These are phyloP conservation scores for Kalmusia sp. DNA, from an alignment of 2,329 filamentous ascomycete species.

Conservation along the genomic window DNA sequence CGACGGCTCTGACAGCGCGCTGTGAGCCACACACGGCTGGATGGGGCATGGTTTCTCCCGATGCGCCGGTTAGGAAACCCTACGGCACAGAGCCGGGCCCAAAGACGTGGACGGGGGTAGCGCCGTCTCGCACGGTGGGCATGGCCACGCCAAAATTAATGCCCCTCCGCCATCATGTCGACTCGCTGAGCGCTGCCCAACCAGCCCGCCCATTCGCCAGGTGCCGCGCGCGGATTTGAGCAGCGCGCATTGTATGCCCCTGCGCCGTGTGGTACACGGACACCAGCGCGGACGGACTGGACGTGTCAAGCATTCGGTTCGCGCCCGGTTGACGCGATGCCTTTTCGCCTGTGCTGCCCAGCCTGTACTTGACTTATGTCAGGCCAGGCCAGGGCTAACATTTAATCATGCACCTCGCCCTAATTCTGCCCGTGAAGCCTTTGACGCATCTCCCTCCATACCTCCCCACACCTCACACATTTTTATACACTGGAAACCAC, in stretches of 20 bases:
- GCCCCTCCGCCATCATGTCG: neutral
- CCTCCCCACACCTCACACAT: neutral
- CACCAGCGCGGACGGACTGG: constrained; percentile 4
- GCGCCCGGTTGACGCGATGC: constrained; percentile 13
- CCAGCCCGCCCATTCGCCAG: constrained; percentile 7
- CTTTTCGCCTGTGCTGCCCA: constrained; percentile 18
- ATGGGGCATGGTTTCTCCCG: constrained; percentile 15
- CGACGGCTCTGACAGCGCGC: constrained; percentile 15
- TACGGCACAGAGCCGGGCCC: constrained; percentile 10
- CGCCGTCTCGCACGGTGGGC: constrained; percentile 8
- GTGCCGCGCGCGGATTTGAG: constrained; percentile 1
- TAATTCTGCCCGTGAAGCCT: constrained; percentile 15
- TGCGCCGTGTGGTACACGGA: constrained; percentile 8
- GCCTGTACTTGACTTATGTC: constrained; percentile 14
- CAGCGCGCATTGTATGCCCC: constrained; percentile 1
- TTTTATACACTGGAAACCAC: neutral
- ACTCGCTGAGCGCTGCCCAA: constrained; percentile 18
- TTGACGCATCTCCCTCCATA: constrained; percentile 3
- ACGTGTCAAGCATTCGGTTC: constrained; percentile 33
- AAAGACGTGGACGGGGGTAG: constrained; percentile 7
- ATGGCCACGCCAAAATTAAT: constrained; percentile 6
- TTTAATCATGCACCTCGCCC: constrained; percentile 38
- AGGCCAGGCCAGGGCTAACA: constrained; percentile 24
- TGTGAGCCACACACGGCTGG: constrained; percentile 17
- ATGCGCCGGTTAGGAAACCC: constrained; percentile 6